A percentile compares a stretch with the other conserved stretches of the same genome.
phyloP scores from a whole-genome alignment of 805 yeast genomes.

The Starmera amethionina region DNA sequence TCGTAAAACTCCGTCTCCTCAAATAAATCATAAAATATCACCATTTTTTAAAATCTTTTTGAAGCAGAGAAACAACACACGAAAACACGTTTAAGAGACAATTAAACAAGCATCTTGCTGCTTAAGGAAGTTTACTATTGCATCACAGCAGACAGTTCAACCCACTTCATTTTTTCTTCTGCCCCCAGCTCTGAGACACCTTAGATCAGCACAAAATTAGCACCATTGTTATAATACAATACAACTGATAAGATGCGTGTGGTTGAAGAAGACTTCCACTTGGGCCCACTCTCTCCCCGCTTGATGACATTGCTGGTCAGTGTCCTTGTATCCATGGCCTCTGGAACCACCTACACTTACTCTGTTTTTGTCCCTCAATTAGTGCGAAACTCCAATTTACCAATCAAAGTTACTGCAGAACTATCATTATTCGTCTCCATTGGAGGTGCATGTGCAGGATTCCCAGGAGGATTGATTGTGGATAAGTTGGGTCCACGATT shows the following conservation, averaged over 20 bases:
- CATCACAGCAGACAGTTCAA: too few relatives aligned
- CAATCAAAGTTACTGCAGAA: constrained; percentile 53
- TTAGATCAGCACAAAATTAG: too few relatives aligned
- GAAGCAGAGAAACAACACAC: too few relatives aligned
- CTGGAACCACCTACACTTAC: constrained; percentile 69
- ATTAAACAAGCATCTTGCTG: too few relatives aligned
- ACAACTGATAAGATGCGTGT: neutral
- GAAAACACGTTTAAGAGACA: too few relatives aligned
- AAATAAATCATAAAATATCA: too few relatives aligned
- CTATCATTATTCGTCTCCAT: constrained; percentile 51
- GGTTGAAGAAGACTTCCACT: neutral
- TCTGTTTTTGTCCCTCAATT: constrained; percentile 74
- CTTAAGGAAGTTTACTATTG: too few relatives aligned
- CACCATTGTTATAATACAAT: too few relatives aligned
- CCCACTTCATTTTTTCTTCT: too few relatives aligned
- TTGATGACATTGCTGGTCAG: constrained; percentile 11
- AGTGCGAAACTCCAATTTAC: constrained; percentile 42
- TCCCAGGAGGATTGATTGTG: constrained; percentile 60
- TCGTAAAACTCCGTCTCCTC: too few relatives aligned
- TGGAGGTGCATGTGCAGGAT: constrained; percentile 63
- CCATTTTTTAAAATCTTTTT: too few relatives aligned
- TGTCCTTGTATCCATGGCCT: constrained; percentile 45
- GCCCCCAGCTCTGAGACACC: too few relatives aligned
- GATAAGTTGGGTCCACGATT: constrained; percentile 49
- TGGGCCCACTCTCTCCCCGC: constrained; percentile 6